Percentiles rank a stretch among this genome's conserved stretches.
Evolutionary conservation across 1,139 yeast genomes (phyloP).

Genomic region (Protomyces pachydermus): DNA sequence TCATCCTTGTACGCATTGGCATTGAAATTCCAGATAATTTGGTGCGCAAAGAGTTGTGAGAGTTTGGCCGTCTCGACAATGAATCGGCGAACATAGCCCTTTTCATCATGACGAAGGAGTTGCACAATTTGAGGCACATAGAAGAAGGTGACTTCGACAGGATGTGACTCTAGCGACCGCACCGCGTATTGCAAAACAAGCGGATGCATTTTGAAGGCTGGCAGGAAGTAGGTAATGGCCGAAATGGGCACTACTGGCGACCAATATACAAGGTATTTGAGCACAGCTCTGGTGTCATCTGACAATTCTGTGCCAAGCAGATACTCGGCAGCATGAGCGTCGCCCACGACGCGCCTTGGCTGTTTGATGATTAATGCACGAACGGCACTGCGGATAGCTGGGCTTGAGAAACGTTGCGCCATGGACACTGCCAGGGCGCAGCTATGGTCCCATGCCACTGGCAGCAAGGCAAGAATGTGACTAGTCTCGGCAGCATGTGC

Average conservation of each 20-base stretch:
- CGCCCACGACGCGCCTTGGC: slow-evolving; percentile 59
- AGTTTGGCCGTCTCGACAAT: slow-evolving; percentile 89
- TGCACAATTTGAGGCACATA: slow-evolving; percentile 98
- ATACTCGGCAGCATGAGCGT: slow-evolving; percentile 62
- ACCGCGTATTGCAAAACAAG: slow-evolving; percentile 77
- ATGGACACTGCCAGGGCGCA: slow-evolving; percentile 72
- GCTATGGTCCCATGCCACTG: slow-evolving; percentile 58
- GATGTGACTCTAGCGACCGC: slow-evolving; percentile 84
- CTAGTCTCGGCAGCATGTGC: slow-evolving; percentile 34
- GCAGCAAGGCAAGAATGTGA: slow-evolving; percentile 36
- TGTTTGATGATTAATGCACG: slow-evolving; percentile 48
- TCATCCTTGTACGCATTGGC: slow-evolving; percentile 92
- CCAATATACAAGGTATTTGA: slow-evolving; percentile 57
- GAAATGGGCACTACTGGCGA: slow-evolving; percentile 75
- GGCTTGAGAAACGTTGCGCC: slow-evolving; percentile 52
- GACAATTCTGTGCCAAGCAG: slow-evolving; percentile 42
- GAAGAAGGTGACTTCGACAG: slow-evolving; percentile 83
- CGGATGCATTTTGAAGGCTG: slow-evolving; percentile 65
- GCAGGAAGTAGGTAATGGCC: slow-evolving; percentile 77
- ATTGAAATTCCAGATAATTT: slow-evolving; percentile 94
- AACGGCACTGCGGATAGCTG: slow-evolving; percentile 44
- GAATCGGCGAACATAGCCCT: slow-evolving; percentile 82
- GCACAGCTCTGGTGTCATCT: slow-evolving; percentile 33
- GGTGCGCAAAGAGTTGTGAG: slow-evolving; percentile 90
- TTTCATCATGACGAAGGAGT: slow-evolving; percentile 69